Evolutionary conservation across 768 basidiomycete species (phyloP).

Genomic region (Collybia nuda): DNA sequence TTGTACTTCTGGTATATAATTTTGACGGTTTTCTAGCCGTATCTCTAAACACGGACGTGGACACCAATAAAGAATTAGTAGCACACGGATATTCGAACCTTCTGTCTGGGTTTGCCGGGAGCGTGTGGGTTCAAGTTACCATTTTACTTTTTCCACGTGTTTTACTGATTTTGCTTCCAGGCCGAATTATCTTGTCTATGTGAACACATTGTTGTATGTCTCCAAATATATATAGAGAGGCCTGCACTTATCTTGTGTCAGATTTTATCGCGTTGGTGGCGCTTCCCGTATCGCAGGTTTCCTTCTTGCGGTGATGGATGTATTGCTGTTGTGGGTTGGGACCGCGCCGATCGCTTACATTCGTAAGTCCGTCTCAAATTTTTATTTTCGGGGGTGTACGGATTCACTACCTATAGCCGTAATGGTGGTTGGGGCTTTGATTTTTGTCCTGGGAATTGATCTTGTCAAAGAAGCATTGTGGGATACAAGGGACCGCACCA

Average conservation of each 20-base stretch:
- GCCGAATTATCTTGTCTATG: conserved; percentile 86
- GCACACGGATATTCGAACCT: conserved; percentile 93
- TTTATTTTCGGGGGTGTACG: neutral
- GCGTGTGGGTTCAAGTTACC: conserved; percentile 54
- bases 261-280: conserved; percentile 94
- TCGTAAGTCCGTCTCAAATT: conserved; percentile 50
- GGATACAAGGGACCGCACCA: conserved; percentile 91
- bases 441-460: conserved; percentile 93
- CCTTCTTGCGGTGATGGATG: conserved; percentile 77
- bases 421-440: conserved; percentile 87
- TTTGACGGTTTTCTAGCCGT: conserved; percentile 53
- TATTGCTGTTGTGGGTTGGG: conserved; percentile 72
- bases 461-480: conserved; percentile 94
- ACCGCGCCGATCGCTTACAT: conserved; percentile 91
- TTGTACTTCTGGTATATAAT: neutral
- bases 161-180: conserved; percentile 30
- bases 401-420: conserved; percentile 53
- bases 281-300: conserved; percentile 81
- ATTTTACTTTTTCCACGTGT: neutral
- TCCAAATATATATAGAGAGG: neutral
- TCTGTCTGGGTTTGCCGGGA: conserved; percentile 74
- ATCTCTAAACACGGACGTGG: conserved; percentile 83
- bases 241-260: conserved; percentile 15
- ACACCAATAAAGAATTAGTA: conserved; percentile 90
- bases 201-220: conserved; percentile 74